A percentile compares a stretch with the other conserved stretches of the same genome.
phyloP scores from a whole-genome alignment of 1,139 yeast genomes.

The Kazachstania sp. region DNA sequence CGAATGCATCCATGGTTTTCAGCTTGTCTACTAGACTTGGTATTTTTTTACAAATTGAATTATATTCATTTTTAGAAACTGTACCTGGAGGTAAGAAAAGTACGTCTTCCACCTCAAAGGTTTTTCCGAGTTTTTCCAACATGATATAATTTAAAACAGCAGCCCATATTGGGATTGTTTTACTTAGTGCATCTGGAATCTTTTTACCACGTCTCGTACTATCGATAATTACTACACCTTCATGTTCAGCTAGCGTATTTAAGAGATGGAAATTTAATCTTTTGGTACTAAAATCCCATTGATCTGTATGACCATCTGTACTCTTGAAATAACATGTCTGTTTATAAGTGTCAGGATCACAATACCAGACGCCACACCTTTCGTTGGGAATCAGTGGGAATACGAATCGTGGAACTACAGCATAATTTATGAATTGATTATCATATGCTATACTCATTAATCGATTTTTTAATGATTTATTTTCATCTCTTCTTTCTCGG shows the following conservation, averaged over 20 bases:
- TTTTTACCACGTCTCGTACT: conserved; percentile 78
- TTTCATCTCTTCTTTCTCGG: conserved; percentile 40
- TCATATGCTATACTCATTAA: conserved; percentile 65
- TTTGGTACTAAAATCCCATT: conserved; percentile 70
- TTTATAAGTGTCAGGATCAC: conserved; percentile 35
- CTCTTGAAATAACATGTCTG: conserved; percentile 72
- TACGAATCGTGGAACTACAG: conserved; percentile 26
- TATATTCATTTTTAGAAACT: conserved; percentile 52
- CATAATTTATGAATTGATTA: conserved; percentile 36
- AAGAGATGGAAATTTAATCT: conserved; percentile 67
- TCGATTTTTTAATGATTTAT: conserved; percentile 51
- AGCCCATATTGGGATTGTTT: conserved; percentile 89
- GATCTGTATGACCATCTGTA: conserved; percentile 79
- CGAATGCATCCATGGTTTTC: conserved; percentile 33
- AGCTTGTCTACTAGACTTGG: conserved; percentile 45
- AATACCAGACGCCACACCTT: conserved; percentile 88
- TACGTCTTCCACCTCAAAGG: conserved; percentile 22
- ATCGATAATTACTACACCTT: conserved; percentile 62
- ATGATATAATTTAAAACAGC: conserved; percentile 58
- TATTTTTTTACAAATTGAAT: conserved; percentile 42
- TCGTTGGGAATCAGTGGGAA: conserved; percentile 62
- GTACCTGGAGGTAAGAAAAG: conserved; percentile 45
- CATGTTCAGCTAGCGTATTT: conserved; percentile 35
- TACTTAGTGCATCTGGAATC: conserved; percentile 80
- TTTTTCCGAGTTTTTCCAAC: conserved; percentile 24